Evolutionary conservation across 768 basidiomycete species (phyloP), one percentile per base, ranked within the genome.

Genomic region (Rhizopogon vesiculosus): DNA sequence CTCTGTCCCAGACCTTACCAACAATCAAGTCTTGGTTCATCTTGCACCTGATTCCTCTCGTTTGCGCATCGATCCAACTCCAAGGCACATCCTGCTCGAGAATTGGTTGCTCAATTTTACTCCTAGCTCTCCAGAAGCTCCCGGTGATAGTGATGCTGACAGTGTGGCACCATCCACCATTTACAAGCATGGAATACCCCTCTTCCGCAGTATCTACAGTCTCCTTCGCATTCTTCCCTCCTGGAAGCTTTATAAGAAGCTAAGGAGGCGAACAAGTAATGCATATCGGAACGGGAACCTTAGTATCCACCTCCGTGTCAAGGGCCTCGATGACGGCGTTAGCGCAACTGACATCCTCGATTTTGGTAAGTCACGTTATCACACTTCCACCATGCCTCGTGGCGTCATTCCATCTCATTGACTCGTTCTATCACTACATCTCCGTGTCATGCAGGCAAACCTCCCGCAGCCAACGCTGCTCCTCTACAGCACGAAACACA

Each of bases 181-280:
- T 53, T 93, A 93, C 79, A 93, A 93, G 69, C 85, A 91, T 62
- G 84, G 86, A 38, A 92, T 93, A 63, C 80, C 87, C 33, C 78
- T 91, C 18, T 93, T 92, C 74, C 80, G 91, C 49, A 89, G 87
- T 64, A 65, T 89, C 6, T 93, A 75, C 75, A 85, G 83, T 51
- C 69, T 92, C 42, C 76, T 92, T 45, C 79, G 89, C 52, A 77
- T 90, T 25, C 77, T 91, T 3, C 91, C 91, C 16, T 76, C 86
- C 0, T 93, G 89, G 89, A 86, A 81, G 67, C 78, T 87, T 50
- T 79, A 79, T 68, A 84, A 80, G 64, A 82, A 82, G 49, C 74
- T 86, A 40, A 76, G 83, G 57, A 42, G 74, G 73, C 54, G 76
- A 64, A 66, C 63, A 60, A 69, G 69, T 56, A 62, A 59, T 42